A percentile compares a stretch with the other conserved stretches of the same genome.
Conservation (phyloP, 2,329 filamentous ascomycete genomes). For the Claviceps maximensis region DNA sequence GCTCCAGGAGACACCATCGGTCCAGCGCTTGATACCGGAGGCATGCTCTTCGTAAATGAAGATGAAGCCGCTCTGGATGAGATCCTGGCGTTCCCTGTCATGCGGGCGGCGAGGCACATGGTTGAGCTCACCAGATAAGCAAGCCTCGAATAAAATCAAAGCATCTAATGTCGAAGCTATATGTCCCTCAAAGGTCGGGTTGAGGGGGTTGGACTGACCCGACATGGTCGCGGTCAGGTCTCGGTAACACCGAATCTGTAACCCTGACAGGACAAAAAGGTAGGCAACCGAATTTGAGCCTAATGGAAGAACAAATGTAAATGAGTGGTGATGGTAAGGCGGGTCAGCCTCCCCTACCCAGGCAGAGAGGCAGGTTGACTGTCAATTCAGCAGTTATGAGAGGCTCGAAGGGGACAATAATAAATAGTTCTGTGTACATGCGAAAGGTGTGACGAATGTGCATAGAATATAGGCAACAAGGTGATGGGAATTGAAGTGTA, state of each 20-base stretch:
- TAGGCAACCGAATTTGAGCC: no score
- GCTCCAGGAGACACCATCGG: conserved; percentile 82
- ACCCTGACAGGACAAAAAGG: not conserved
- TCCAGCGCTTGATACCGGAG: conserved; percentile 90
- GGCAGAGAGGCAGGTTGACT: not conserved
- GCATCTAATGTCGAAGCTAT: conserved; percentile 62
- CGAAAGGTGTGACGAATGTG: not conserved
- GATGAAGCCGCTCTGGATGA: conserved; percentile 74
- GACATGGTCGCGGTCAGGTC: not conserved
- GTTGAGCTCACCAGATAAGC: conserved; percentile 53
- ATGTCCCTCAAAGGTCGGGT: conserved; percentile 54
- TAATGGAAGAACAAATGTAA: no score
- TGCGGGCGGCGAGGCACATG: conserved; percentile 77
- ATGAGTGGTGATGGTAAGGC: no score
- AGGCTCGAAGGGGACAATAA: not conserved
- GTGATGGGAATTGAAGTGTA: not conserved
- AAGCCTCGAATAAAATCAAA: conserved; percentile 67
- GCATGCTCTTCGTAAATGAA: conserved; percentile 89
- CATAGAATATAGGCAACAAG: not conserved
- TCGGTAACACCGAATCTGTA: not conserved
- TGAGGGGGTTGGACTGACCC: conserved; percentile 24
- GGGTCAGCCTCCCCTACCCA: not conserved
- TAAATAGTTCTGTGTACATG: not conserved
- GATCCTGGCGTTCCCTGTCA: conserved; percentile 62
- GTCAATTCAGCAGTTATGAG: not conserved